phyloP scores from a whole-genome alignment of 1,139 yeast species.

The Geotrichum aggregatum region DNA sequence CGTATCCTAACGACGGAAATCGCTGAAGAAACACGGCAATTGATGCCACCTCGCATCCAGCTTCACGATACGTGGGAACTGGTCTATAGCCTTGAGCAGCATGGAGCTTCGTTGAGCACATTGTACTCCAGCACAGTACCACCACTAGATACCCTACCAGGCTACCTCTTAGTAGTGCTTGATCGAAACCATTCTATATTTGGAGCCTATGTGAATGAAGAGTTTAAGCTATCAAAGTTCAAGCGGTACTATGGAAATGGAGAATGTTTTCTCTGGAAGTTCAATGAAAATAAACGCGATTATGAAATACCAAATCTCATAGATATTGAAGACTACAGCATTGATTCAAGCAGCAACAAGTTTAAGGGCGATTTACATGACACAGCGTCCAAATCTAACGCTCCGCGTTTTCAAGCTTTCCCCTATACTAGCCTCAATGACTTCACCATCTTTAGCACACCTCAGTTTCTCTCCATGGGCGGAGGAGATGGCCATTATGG shows the following conservation, averaged over 20 bases:
- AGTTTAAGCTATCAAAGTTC: conserved; percentile 51
- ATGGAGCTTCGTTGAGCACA: conserved; percentile 83
- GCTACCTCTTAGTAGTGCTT: conserved; percentile 65
- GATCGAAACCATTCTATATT: conserved; percentile 63
- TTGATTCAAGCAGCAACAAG: background rate
- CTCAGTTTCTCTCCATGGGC: conserved; percentile 75
- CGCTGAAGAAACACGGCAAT: conserved; percentile 67
- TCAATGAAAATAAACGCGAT: conserved; percentile 1
- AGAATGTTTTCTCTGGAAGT: conserved; percentile 88
- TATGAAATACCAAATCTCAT: background rate
- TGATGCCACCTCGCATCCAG: conserved; percentile 76
- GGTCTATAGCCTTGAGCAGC: conserved; percentile 79
- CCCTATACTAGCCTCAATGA: conserved; percentile 88
- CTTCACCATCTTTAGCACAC: conserved; percentile 76
- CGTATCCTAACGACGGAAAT: conserved; percentile 55
- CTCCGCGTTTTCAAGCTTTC: conserved; percentile 63
- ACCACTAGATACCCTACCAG: conserved; percentile 41
- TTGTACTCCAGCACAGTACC: conserved; percentile 47
- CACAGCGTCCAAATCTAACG: conserved; percentile 1
- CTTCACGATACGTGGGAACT: conserved; percentile 73
- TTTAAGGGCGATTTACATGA: background rate
- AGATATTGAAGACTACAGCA: background rate
- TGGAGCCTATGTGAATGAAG: conserved; percentile 82
- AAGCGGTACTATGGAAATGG: conserved; percentile 87
- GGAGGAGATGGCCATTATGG: conserved; percentile 94